These are phyloP conservation scores for Termitomyces sp. DNA, from an alignment of 768 basidiomycete species.

Conservation along the genomic window DNA sequence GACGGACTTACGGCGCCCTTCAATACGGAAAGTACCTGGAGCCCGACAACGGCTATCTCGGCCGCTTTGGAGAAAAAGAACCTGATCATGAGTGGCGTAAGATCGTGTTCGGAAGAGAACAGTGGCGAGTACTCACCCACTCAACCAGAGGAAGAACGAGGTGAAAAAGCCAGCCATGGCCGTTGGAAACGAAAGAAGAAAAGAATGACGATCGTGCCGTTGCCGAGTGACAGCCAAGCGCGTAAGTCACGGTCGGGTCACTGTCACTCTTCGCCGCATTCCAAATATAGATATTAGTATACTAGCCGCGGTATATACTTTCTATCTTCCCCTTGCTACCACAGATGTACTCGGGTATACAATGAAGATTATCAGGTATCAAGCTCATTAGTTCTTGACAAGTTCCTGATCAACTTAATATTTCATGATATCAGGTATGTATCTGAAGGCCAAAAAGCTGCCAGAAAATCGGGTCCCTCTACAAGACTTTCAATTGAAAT, in stretches of 20 bases:
- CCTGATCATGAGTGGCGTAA: constrained; percentile 29
- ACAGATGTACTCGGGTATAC: too few relatives aligned
- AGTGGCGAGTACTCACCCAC: constrained; percentile 29
- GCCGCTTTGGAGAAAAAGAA: constrained; percentile 87
- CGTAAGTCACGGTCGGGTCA: not conserved
- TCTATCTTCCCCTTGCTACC: too few relatives aligned
- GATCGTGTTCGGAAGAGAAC: not conserved
- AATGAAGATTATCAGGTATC: too few relatives aligned
- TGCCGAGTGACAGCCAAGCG: constrained; percentile 8
- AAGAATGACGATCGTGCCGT: constrained; percentile 1
- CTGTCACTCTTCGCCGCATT: not conserved
- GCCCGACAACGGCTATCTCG: constrained; percentile 88
- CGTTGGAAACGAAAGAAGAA: not conserved
- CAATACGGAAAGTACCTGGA: constrained; percentile 70
- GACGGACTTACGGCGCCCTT: too few relatives aligned
- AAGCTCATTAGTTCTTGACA: too few relatives aligned
- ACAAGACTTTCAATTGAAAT: too few relatives aligned
- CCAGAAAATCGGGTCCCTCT: too few relatives aligned
- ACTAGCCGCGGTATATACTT: too few relatives aligned
- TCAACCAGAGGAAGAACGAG: constrained; percentile 45
- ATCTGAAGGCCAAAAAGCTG: too few relatives aligned
- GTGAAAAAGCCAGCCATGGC: constrained; percentile 41
- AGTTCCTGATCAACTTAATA: too few relatives aligned
- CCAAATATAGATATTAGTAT: not conserved
- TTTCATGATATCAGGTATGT: too few relatives aligned